Conservation (phyloP, 2,329 filamentous ascomycete species). For the Aspergillus pseudoviridinutans region DNA sequence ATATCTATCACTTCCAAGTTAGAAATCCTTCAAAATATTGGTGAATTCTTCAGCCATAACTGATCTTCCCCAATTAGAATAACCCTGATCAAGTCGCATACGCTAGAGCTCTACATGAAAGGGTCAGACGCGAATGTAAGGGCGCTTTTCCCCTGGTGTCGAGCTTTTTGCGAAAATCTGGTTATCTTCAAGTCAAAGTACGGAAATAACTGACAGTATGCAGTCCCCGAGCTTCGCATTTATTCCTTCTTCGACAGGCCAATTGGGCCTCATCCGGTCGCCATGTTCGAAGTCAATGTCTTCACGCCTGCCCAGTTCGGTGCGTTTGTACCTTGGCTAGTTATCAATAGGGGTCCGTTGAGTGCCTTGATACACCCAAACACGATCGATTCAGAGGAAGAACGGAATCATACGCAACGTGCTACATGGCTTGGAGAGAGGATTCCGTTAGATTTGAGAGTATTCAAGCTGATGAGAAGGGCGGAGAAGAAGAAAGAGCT, state of each 20-base stretch:
- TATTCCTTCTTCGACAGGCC: conserved; percentile 74
- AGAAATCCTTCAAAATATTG: not conserved
- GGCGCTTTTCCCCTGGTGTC: not conserved
- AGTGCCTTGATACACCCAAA: conserved; percentile 82
- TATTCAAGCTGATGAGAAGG: conserved; percentile 33
- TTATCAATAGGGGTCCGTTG: conserved; percentile 74
- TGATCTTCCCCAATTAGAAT: conserved; percentile 33
- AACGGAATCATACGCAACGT: conserved; percentile 46
- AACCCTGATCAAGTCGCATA: conserved; percentile 62
- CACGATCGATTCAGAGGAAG: conserved; percentile 51
- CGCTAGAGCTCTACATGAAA: conserved; percentile 69
- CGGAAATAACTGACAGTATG: not conserved
- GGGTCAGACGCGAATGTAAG: conserved; percentile 75
- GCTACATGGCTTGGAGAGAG: conserved; percentile 45
- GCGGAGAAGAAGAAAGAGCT: conserved; percentile 16
- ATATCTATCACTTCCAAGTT: conserved; percentile 74
- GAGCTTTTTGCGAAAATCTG: not conserved
- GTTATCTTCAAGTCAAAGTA: not conserved
- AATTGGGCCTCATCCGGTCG: conserved; percentile 74
- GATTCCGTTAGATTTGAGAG: conserved; percentile 40
- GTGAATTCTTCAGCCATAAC: not conserved
- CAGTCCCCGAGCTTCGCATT: conserved; percentile 79
- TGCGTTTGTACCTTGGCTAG: conserved; percentile 80
- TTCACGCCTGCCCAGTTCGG: conserved; percentile 85
- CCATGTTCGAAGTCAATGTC: conserved; percentile 91